These are phyloP conservation scores for Penicillium lagena DNA, from an alignment of 495 filamentous ascomycete species.

Conservation along the genomic window DNA sequence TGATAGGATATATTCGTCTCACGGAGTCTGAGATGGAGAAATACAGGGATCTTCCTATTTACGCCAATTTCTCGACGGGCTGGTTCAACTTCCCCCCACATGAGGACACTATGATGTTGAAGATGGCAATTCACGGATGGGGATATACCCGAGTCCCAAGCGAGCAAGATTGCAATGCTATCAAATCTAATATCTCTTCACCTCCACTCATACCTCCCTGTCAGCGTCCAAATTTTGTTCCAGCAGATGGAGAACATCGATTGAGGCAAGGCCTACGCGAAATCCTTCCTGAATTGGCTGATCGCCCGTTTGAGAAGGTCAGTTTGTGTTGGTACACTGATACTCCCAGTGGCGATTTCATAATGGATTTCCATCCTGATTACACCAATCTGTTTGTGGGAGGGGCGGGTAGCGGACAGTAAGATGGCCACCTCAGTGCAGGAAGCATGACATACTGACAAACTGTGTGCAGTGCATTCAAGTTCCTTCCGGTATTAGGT, in stretches of 20 bases:
- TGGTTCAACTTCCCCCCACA: conserved; percentile 69
- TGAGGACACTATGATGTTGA: conserved; percentile 48
- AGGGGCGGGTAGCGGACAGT: conserved; percentile 13
- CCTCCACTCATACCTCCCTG: conserved; percentile 7
- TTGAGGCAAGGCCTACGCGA: conserved; percentile 44
- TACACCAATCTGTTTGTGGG: conserved; percentile 7
- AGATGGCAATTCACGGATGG: conserved; percentile 66
- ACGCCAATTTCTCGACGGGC: conserved; percentile 65
- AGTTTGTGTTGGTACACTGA: conserved; percentile 30
- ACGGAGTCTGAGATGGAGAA: conserved; percentile 11
- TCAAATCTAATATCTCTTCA: not conserved
- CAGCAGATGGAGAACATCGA: conserved; percentile 4
- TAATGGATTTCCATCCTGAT: conserved; percentile 15
- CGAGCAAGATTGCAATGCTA: not conserved
- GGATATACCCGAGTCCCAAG: conserved; percentile 46
- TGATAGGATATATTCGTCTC: conserved; percentile 13
- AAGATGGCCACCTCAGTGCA: not conserved
- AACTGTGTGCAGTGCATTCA: conserved; percentile 10
- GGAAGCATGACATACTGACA: not conserved
- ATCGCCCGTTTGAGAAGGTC: conserved; percentile 53
- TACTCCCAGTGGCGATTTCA: conserved; percentile 13
- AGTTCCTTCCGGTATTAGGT: not conserved
- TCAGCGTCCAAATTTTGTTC: conserved; percentile 7
- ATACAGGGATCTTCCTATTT: conserved; percentile 10
- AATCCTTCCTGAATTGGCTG: conserved; percentile 49